Evolutionary conservation across 768 basidiomycete genomes (phyloP), one percentile per base, ranked within the genome.

Genomic region (Tulasnella sp.): DNA sequence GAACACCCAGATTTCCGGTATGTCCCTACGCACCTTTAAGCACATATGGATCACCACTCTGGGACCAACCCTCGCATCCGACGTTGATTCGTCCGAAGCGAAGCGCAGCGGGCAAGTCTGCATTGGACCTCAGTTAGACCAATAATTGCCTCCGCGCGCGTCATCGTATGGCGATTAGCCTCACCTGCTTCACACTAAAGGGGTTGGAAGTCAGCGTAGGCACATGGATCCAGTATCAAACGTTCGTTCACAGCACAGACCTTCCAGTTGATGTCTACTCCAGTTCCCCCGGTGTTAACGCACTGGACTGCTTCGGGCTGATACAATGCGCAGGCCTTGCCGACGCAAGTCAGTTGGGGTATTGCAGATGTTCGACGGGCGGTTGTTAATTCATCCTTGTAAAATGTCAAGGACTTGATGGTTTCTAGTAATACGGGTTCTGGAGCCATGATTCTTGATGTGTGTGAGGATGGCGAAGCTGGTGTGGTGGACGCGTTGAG

Each of bases 251-350:
- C 41, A 14, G 52, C 5, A 81, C 84, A 76, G 76, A 89, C 92
- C 86, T 91, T 92, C 95, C 95, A 98, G 77, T 96, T 94, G 2
- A 95, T 88, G 11, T 92, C 91, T 1, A 86, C 83, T 5, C 91
- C 94, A 73, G 81, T 80, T 3, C 91, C 91, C 42, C 95, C 92
- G 19, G 90, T 82, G 75, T 90, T 95, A 71, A 82, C 82, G 80
- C 95, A 98, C 75, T 91, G 88, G 39, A 98, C 89, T 29, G 88
- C 92, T 69, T 94, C 90, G 1, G 95, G 95, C 73, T 88, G 85
- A 80, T 88, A 96, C 29, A 86, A 77, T 42, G 82, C 83, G 79
- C 95, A 98, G 32, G 92, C 80, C 75, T 88, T 87, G 64, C 95
- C 95, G 36, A 87, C 77, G 80, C 95, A 98, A 34, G 83, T 84